Percentiles rank a stretch among this genome's conserved stretches.
Conservation (phyloP, 2,329 filamentous ascomycete genomes). For the Periconia sp. region DNA sequence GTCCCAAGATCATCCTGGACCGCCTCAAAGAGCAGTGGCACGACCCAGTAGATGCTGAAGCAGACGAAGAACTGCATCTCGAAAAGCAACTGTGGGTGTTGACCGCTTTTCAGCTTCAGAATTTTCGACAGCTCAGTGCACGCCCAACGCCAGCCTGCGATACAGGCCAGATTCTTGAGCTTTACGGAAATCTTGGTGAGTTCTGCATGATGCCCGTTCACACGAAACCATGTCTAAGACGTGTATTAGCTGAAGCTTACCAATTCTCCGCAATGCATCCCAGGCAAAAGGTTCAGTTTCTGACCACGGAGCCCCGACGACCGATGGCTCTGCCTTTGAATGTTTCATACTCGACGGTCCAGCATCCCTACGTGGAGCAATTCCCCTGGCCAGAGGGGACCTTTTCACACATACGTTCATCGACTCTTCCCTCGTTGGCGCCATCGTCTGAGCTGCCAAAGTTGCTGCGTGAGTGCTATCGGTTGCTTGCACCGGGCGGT, state of each 20-base stretch:
- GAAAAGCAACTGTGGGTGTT: conserved; percentile 66
- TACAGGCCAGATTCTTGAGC: conserved; percentile 40
- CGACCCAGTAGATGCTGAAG: conserved; percentile 43
- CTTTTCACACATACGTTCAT: conserved; percentile 43
- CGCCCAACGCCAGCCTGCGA: conserved; percentile 28
- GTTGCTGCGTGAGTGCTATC: conserved; percentile 60
- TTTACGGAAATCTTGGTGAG: conserved; percentile 45
- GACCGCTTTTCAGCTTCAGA: conserved; percentile 53
- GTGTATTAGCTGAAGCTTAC: conserved; percentile 44
- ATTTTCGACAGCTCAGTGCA: conserved; percentile 23
- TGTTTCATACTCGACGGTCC: conserved; percentile 30
- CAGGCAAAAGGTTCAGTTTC: conserved; percentile 38
- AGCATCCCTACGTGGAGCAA: conserved; percentile 46
- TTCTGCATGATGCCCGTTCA: conserved; percentile 5
- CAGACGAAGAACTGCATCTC: conserved; percentile 54
- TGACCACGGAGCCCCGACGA: conserved; percentile 35
- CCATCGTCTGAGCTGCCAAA: conserved; percentile 59
- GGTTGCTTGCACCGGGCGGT: conserved; percentile 58
- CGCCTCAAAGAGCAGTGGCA: conserved; percentile 55
- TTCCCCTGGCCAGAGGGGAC: conserved; percentile 50
- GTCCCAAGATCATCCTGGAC: conserved; percentile 55
- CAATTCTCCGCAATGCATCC: conserved; percentile 48
- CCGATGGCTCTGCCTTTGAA: conserved; percentile 38
- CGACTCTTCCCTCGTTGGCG: conserved; percentile 59
- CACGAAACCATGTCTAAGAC: conserved; percentile 26